Evolutionary conservation across 139 green algal genomes (phyloP).

Genomic region (Trebouxia sp.): DNA sequence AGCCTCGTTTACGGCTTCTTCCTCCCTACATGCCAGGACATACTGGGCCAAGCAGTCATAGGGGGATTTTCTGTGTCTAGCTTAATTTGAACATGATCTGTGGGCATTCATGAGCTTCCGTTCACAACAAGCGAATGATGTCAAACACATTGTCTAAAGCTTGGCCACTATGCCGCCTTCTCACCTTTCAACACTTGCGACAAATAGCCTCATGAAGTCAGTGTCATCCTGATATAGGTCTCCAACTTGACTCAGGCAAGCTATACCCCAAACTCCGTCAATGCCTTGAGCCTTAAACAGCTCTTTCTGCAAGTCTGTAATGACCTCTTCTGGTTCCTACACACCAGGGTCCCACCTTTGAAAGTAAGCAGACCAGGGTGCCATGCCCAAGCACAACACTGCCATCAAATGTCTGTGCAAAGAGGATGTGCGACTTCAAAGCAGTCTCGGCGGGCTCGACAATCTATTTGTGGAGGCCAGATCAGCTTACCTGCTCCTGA

Average conservation of each 20-base stretch:
- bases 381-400: background rate
- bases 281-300: slow-evolving; percentile 16
- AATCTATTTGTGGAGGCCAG: background rate
- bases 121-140: too few species aligned
- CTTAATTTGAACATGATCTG: too few species aligned
- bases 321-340: slow-evolving; percentile 4
- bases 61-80: too few species aligned
- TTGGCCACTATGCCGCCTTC: background rate
- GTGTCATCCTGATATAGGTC: slow-evolving; percentile 20
- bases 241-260: slow-evolving; percentile 8
- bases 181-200: slow-evolving; percentile 1
- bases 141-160: too few species aligned
- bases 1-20: slow-evolving; percentile 12
- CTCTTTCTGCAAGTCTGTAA: slow-evolving; percentile 15
- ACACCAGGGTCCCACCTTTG: too few species aligned
- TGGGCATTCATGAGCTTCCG: too few species aligned
- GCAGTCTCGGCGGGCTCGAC: too few species aligned
- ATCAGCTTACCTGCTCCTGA: background rate
- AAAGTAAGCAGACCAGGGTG: background rate
- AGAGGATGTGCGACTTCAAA: too few species aligned
- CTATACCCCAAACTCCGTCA: slow-evolving; percentile 2
- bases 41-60: too few species aligned
- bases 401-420: too few species aligned
- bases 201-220: slow-evolving; percentile 23
- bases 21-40: background rate